phyloP scores from a whole-genome alignment of 169 alveolate genomes.

The Eimeria acervulina region DNA sequence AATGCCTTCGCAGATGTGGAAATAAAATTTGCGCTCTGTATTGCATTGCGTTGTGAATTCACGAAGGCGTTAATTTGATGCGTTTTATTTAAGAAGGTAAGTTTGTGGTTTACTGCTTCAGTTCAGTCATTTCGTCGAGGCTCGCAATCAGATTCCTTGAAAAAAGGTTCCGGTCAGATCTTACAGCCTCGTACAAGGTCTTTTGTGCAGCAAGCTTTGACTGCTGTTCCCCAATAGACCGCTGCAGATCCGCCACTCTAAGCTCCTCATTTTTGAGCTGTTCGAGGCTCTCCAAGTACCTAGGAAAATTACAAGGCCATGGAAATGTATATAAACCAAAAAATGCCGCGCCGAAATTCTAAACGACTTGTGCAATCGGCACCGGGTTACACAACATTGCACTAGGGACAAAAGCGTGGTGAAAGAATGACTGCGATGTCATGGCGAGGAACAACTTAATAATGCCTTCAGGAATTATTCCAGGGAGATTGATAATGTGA shows the following conservation, averaged over 20 bases:
- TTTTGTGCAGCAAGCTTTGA: constrained; percentile 89
- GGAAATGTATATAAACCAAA: too few relatives aligned
- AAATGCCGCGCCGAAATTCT: not conserved
- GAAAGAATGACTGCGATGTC: not conserved
- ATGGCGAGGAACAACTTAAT: not conserved
- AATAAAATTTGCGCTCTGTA: too few relatives aligned
- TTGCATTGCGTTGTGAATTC: not conserved
- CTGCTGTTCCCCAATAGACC: constrained; percentile 92
- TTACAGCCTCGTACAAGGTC: constrained; percentile 95
- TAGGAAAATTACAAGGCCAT: not conserved
- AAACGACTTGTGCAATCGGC: too few relatives aligned
- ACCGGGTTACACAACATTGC: not conserved
- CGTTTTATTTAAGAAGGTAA: not conserved
- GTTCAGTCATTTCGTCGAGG: constrained; percentile 95
- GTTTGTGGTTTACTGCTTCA: constrained; percentile 85
- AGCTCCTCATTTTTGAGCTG: constrained; percentile 93
- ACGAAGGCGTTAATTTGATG: not conserved
- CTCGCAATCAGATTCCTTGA: constrained; percentile 95
- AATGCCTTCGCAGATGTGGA: not conserved
- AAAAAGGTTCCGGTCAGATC: constrained; percentile 95
- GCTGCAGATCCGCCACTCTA: constrained; percentile 92
- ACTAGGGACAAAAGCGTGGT: not conserved
- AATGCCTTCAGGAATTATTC: not conserved
- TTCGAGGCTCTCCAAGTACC: constrained; percentile 90
- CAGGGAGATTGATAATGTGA: not conserved